phyloP scores from a whole-genome alignment of 495 filamentous ascomycete species.

The Tuber magnatum region DNA sequence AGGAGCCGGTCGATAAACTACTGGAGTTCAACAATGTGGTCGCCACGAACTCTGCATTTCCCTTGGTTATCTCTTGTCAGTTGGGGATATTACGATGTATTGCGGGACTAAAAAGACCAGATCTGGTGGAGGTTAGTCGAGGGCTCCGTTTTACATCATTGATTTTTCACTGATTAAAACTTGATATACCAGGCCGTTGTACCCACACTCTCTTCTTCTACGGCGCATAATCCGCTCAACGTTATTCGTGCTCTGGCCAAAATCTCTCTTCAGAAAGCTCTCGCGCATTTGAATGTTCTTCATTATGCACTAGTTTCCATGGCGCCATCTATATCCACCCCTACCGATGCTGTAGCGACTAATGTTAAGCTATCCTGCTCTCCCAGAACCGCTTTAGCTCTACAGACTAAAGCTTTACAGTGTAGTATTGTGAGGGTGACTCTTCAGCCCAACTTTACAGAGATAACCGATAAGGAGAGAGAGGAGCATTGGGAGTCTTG shows the following conservation, averaged over 20 bases:
- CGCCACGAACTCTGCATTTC: conserved; percentile 21
- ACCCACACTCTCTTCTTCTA: conserved; percentile 26
- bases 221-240: conserved; percentile 22
- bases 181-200: conserved; percentile 28
- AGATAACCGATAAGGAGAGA: neutral
- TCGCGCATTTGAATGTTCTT: conserved; percentile 28
- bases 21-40: conserved; percentile 34
- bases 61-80: conserved; percentile 36
- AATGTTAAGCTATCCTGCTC: conserved; percentile 23
- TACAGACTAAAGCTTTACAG: conserved; percentile 30
- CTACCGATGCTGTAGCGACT: conserved; percentile 24
- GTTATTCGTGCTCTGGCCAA: conserved; percentile 29
- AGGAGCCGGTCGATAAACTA: conserved; percentile 41
- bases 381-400: conserved; percentile 24
- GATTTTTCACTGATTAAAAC: conserved; percentile 11
- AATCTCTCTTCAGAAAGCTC: conserved; percentile 30
- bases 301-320: conserved; percentile 32
- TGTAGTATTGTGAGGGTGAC: conserved; percentile 22
- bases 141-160: neutral
- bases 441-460: conserved; percentile 12
- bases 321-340: conserved; percentile 18
- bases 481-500: conserved; percentile 33
- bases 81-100: conserved; percentile 37
- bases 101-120: conserved; percentile 36
- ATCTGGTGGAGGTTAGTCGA: conserved; percentile 29